Evolutionary conservation across 805 yeast genomes (phyloP), one percentile per base, ranked within the genome.

Genomic region (Yarrowia sp.): DNA sequence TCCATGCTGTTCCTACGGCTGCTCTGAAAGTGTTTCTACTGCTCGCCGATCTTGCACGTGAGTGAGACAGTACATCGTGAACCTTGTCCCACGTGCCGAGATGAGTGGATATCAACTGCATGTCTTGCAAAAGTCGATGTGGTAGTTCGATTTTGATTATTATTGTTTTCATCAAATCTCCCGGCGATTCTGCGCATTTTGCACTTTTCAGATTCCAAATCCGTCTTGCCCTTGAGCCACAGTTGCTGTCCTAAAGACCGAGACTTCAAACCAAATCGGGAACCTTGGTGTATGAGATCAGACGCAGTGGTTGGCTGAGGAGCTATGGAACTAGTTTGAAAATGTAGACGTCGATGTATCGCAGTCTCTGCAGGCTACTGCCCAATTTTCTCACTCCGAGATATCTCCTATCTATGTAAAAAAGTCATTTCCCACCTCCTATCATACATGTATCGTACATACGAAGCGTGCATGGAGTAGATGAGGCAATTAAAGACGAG

Each of bases 31-130:
- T 24, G 30, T 24, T 24, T 24, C 30, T 24, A 24, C 30, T 24
- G 7, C 6, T 1, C 13, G 39, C 39, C 36, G 39, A 49, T 49
- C 43, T 13, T 34, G 17, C 52, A 47, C 52, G 52, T 49, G 55
- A 49, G 55, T n/a, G 55, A 49, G 39, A 49, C 40, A 36, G 19
- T n/a, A 13, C 3, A 50, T 17, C 20, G 58, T 38, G 58, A 52
- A 52, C 58, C 9, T 52, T 19, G 58, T 19, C 58, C 43, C 58
- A 52, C 58, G 58, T 52, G 58, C 58, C 33, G 58, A 52, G 19
- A 52, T 20, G 58, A 52, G 34, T 52, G 58, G 58, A 2, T 19
- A 30, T 30, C n/a, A 50, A 12, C 34, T 10, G 13, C 4, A 5
- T 10, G 30, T 8, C 15, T 3, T 8, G 40, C 8, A 17, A 24